Base-by-base conservation (phyloP, 176 grass and related monocot genomes). In the Thalia dealbata region DNA sequence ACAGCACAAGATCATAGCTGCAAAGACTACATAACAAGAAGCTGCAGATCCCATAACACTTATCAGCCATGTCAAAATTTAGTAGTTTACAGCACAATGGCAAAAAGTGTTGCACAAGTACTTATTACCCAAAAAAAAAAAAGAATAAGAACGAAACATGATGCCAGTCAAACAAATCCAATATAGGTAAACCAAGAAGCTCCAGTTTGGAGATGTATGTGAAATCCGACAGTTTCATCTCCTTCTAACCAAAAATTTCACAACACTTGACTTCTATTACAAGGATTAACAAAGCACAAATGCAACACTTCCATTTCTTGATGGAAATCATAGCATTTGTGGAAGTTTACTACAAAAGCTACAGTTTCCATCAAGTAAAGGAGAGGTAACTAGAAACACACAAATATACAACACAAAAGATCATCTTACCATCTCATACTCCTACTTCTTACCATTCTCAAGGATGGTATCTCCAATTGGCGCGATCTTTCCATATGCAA, bases 401-500 rank as follows among this genome's bases (percentile, higher is more conserved):
- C 62, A 30, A 65, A 65, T 65, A 23, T 65, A 32, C 28, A 65
- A 16, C 14, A 65, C 6, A 13, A 14, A 32, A 28, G 62, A 18
- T 27, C 30, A 14, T 28, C 13, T 12, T 15, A 38, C 3, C 28
- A 15, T 32, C 24, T 32, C 62, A 28, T 15, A 32, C 28, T 29
- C 27, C 62, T 65, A 65, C 14, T 32, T 65, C 28, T 65, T 35
- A 35, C 25, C 14, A 32, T 28, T 65, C 6, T 65, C 28, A 14
- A 35, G 28, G 16, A 7, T 16, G 82, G 81, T 89, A 12, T 70
- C 72, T 32, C 84, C 82, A 21, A 89, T 82, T 48, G 89, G 35
- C 67, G 80, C 80, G 61, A 96, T 92, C 89, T 92, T 92, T 73
- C 91, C 79, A 79, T 91, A 96, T 58, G 82, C 86, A n/a, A 87